A percentile compares a stretch with the other conserved stretches of the same genome.
These are phyloP conservation scores for Capsella rubella DNA, from an alignment of 441 rosid genomes.

Conservation along the genomic window DNA sequence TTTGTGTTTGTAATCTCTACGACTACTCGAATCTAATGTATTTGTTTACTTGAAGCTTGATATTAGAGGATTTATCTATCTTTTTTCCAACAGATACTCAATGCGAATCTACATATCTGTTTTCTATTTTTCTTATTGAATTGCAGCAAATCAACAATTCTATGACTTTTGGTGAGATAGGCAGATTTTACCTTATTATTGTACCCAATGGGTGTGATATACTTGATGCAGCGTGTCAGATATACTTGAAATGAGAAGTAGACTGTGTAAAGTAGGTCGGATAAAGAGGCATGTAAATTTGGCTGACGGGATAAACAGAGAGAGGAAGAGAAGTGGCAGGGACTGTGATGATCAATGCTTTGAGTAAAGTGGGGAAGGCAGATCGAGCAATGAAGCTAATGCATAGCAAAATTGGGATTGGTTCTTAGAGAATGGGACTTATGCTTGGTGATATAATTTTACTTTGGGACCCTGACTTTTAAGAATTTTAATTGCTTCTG, in stretches of 20 bases:
- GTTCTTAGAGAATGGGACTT: conserved; percentile 71
- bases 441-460: too few relatives aligned
- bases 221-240: conserved; percentile 76
- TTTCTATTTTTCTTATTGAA: neutral
- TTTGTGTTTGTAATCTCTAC: conserved; percentile 16
- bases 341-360: conserved; percentile 76
- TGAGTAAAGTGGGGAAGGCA: conserved; percentile 88
- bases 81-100: neutral
- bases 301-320: conserved; percentile 85
- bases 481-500: too few relatives aligned
- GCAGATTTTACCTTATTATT: too few relatives aligned
- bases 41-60: conserved; percentile 22
- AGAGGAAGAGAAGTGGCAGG: conserved; percentile 95
- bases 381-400: conserved; percentile 87
- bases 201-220: conserved; percentile 72
- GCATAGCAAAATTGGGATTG: conserved; percentile 94
- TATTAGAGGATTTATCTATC: neutral
- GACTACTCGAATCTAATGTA: neutral
- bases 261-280: conserved; percentile 79
- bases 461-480: too few relatives aligned
- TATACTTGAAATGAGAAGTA: conserved; percentile 63
- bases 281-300: conserved; percentile 84
- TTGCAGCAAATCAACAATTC: neutral
- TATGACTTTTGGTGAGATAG: neutral
- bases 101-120: neutral